Evolutionary conservation across 495 filamentous ascomycete genomes (phyloP).

Genomic region (Aspergillus leporis): DNA sequence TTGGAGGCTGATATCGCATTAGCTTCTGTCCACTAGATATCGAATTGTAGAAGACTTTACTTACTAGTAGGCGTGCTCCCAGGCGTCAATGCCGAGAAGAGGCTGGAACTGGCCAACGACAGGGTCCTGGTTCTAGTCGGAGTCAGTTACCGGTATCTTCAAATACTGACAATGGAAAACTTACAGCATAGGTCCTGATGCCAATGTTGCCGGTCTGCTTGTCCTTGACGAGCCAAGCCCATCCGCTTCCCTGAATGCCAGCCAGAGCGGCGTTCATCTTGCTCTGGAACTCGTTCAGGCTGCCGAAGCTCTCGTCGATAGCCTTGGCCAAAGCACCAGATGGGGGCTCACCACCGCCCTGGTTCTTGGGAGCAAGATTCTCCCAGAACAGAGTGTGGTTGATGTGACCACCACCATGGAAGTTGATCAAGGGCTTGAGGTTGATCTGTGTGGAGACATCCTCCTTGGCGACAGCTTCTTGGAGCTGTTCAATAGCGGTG

Average conservation of each 20-base stretch:
- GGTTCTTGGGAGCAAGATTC: slow-evolving; percentile 75
- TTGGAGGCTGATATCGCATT: slow-evolving; percentile 65
- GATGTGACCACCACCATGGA: slow-evolving; percentile 92
- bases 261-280: slow-evolving; percentile 78
- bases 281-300: slow-evolving; percentile 70
- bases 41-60: slow-evolving; percentile 21
- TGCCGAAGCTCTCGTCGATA: slow-evolving; percentile 77
- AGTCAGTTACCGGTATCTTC: not conserved
- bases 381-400: slow-evolving; percentile 95
- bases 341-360: slow-evolving; percentile 75
- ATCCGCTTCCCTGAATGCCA: slow-evolving; percentile 90
- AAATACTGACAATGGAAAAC: slow-evolving; percentile 14
- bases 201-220: slow-evolving; percentile 68
- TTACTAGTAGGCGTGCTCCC: slow-evolving; percentile 87
- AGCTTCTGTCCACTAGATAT: slow-evolving; percentile 38
- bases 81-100: slow-evolving; percentile 92
- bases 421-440: slow-evolving; percentile 87
- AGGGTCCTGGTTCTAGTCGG: slow-evolving; percentile 78
- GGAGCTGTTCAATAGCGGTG: slow-evolving; percentile 57
- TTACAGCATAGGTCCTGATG: slow-evolving; percentile 75
- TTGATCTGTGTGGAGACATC: slow-evolving; percentile 70
- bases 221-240: slow-evolving; percentile 93
- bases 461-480: slow-evolving; percentile 50
- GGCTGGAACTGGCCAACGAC: slow-evolving; percentile 85
- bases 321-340: slow-evolving; percentile 63